These are phyloP conservation scores for Crithidia sp. DNA, from an alignment of 208 protist genomes.

Conservation along the genomic window DNA sequence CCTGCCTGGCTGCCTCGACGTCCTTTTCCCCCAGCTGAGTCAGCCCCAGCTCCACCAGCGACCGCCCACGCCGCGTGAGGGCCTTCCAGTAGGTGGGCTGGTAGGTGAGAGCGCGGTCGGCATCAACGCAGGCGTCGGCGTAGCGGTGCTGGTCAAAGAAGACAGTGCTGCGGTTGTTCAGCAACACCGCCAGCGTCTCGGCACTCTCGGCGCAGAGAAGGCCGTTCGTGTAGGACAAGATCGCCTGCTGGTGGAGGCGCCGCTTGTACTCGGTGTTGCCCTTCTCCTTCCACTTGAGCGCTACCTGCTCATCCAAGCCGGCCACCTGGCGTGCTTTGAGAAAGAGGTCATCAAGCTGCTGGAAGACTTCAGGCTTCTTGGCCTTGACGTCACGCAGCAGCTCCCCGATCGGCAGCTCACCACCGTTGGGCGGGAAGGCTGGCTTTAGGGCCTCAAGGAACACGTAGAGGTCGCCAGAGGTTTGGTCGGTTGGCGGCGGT, in stretches of 20 bases:
- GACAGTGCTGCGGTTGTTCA: slow-evolving; percentile 81
- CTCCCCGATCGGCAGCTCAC: slow-evolving; percentile 56
- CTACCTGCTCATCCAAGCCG: slow-evolving; percentile 55
- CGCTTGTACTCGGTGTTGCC: slow-evolving; percentile 68
- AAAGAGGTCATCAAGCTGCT: slow-evolving; percentile 43
- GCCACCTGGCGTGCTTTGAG: slow-evolving; percentile 34
- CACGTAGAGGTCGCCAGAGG: slow-evolving; percentile 49
- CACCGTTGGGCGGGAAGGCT: slow-evolving; percentile 36
- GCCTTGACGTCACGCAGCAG: slow-evolving; percentile 40
- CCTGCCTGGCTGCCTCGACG: slow-evolving; percentile 51
- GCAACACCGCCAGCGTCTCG: slow-evolving; percentile 64
- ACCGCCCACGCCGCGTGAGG: slow-evolving; percentile 66
- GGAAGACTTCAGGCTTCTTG: slow-evolving; percentile 41
- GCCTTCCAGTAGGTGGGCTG: slow-evolving; percentile 78
- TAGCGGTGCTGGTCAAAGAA: slow-evolving; percentile 63
- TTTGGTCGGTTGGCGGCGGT: slow-evolving; percentile 39
- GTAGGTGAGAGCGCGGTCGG: slow-evolving; percentile 52
- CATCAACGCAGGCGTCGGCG: slow-evolving; percentile 72
- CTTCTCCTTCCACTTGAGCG: slow-evolving; percentile 80
- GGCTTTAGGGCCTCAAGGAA: slow-evolving; percentile 45
- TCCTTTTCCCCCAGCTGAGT: slow-evolving; percentile 54
- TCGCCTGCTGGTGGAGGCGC: slow-evolving; percentile 45
- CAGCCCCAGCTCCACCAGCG: slow-evolving; percentile 74
- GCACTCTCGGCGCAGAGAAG: slow-evolving; percentile 72
- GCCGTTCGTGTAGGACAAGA: slow-evolving; percentile 77